Percentiles rank a stretch among this genome's conserved stretches.
phyloP scores from a whole-genome alignment of 306 rosid genomes.

The Quercus dentata region DNA sequence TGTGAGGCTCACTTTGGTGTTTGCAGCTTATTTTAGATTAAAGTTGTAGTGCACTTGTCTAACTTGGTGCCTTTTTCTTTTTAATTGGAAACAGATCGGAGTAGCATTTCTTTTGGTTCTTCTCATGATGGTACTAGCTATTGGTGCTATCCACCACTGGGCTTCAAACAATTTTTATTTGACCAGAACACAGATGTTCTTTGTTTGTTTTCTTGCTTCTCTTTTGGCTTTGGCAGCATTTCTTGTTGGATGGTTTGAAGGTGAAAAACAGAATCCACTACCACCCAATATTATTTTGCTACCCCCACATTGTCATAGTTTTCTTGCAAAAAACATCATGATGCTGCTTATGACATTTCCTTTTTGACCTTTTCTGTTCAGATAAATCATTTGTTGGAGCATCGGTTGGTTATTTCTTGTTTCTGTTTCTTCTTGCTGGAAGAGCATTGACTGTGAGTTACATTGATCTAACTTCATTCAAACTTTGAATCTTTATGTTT shows the following conservation, averaged over 20 bases:
- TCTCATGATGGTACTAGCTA: slow-evolving; percentile 86
- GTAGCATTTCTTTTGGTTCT: slow-evolving; percentile 93
- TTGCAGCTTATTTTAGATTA: slow-evolving; percentile 17
- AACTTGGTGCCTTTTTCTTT: slow-evolving; percentile 6
- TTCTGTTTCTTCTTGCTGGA: slow-evolving; percentile 96
- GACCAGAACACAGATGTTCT: slow-evolving; percentile 83
- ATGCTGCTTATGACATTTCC: background rate
- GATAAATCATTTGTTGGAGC: slow-evolving; percentile 94
- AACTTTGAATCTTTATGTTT: slow-evolving; percentile 12
- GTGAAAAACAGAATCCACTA: slow-evolving; percentile 33
- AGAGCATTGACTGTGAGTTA: slow-evolving; percentile 93
- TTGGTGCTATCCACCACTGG: slow-evolving; percentile 95
- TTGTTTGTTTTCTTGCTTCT: slow-evolving; percentile 93
- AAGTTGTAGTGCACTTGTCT: slow-evolving; percentile 5
- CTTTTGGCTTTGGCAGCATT: slow-evolving; percentile 98
- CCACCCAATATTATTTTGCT: slow-evolving; percentile 4
- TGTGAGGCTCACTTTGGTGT: slow-evolving; percentile 41
- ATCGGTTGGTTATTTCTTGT: slow-evolving; percentile 93
- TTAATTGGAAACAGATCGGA: slow-evolving; percentile 62
- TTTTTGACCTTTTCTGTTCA: slow-evolving; percentile 27
- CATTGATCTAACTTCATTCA: background rate
- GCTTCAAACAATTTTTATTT: slow-evolving; percentile 98
- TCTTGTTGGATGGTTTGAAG: slow-evolving; percentile 96
- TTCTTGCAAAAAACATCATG: background rate
- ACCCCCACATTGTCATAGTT: background rate